These are phyloP conservation scores for Metschnikowia shivogae DNA, from an alignment of 805 yeast genomes.

Conservation along the genomic window DNA sequence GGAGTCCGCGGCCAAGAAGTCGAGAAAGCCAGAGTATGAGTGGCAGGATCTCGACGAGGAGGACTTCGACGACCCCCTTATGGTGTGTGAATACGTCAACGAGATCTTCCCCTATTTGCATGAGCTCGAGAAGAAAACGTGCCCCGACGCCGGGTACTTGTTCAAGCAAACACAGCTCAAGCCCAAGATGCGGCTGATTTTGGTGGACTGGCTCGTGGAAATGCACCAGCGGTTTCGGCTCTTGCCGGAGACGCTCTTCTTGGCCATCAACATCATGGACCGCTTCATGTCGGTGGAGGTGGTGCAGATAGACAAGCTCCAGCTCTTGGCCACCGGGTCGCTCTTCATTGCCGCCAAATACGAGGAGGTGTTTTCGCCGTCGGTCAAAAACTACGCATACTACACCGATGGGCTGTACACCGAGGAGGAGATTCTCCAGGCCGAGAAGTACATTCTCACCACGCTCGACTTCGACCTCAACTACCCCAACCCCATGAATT, in stretches of 20 bases:
- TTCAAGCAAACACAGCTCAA: slow-evolving; percentile 60
- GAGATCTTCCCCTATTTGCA: slow-evolving; percentile 82
- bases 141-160: slow-evolving; percentile 70
- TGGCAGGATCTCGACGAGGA: slow-evolving; percentile 76
- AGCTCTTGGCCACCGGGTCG: slow-evolving; percentile 80
- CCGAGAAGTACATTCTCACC: slow-evolving; percentile 75
- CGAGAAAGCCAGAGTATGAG: slow-evolving; percentile 40
- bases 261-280: slow-evolving; percentile 85
- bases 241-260: slow-evolving; percentile 77
- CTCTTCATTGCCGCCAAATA: slow-evolving; percentile 88
- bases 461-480: slow-evolving; percentile 69
- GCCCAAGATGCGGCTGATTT: slow-evolving; percentile 79
- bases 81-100: slow-evolving; percentile 89
- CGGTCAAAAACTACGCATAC: slow-evolving; percentile 78
- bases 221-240: slow-evolving; percentile 81
- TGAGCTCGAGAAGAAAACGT: slow-evolving; percentile 64
- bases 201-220: slow-evolving; percentile 93
- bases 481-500: slow-evolving; percentile 88
- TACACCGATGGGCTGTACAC: slow-evolving; percentile 83
- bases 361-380: slow-evolving; percentile 88
- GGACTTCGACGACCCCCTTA: slow-evolving; percentile 66
- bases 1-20: slow-evolving; percentile 27
- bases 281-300: slow-evolving; percentile 72
- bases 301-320: slow-evolving; percentile 75
- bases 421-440: slow-evolving; percentile 75